These are phyloP conservation scores for Hibiscus mutabilis DNA, from an alignment of 345 rosid genomes.

Conservation along the genomic window DNA sequence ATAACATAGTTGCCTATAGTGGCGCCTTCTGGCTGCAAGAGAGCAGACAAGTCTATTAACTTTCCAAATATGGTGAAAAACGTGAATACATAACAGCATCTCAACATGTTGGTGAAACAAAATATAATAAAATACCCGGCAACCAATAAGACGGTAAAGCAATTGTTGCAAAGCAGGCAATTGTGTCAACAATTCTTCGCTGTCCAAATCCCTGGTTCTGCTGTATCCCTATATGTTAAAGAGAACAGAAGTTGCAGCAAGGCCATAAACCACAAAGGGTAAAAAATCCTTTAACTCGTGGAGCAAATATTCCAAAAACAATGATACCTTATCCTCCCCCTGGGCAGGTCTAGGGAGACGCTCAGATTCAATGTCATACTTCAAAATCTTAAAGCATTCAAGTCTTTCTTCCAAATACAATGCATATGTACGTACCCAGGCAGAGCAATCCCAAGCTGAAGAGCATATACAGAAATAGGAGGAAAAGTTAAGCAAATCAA, in stretches of 20 bases:
- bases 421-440: slow-evolving; percentile 98
- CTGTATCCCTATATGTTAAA: slow-evolving; percentile 64
- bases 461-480: neutral
- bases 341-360: slow-evolving; percentile 76
- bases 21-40: slow-evolving; percentile 93
- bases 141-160: slow-evolving; percentile 87
- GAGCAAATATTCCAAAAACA: slow-evolving; percentile 2
- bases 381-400: slow-evolving; percentile 83
- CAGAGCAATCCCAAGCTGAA: slow-evolving; percentile 99
- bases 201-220: slow-evolving; percentile 78
- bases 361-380: slow-evolving; percentile 92
- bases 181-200: slow-evolving; percentile 83
- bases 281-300: neutral
- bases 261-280: neutral
- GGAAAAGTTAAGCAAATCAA: neutral
- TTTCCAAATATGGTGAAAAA: slow-evolving; percentile 8
- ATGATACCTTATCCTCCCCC: slow-evolving; percentile 76
- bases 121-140: slow-evolving; percentile 53
- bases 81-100: neutral
- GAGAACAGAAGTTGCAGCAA: slow-evolving; percentile 7
- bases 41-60: slow-evolving; percentile 2
- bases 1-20: slow-evolving; percentile 77
- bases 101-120: neutral
- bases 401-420: slow-evolving; percentile 90
- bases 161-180: slow-evolving; percentile 86